phyloP scores from a whole-genome alignment of 1,284 basidiomycete genomes.

The Fistulina hepatica region DNA sequence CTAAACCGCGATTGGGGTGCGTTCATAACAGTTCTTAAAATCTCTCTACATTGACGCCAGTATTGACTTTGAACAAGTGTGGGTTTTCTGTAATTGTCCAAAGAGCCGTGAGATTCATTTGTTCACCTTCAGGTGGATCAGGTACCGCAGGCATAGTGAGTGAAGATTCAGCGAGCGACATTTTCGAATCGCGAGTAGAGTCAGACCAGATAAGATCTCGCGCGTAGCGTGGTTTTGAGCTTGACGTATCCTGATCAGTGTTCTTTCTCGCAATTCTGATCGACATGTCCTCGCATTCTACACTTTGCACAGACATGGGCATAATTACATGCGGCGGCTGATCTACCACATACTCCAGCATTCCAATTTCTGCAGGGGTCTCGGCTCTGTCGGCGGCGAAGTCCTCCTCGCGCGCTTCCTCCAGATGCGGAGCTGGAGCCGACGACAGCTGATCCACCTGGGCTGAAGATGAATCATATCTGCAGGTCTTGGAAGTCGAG shows the following conservation, averaged over 20 bases:
- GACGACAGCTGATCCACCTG: too few relatives aligned
- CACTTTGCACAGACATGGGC: slow-evolving; percentile 14
- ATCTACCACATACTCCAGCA: not conserved
- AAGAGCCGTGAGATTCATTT: slow-evolving; percentile 10
- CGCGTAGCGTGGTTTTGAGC: slow-evolving; percentile 11
- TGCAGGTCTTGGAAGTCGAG: slow-evolving; percentile 8
- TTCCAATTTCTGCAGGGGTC: not conserved
- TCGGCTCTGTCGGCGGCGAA: too few relatives aligned
- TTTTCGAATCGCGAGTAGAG: too few relatives aligned
- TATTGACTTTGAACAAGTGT: slow-evolving; percentile 25
- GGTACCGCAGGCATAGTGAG: slow-evolving; percentile 15
- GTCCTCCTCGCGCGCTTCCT: too few relatives aligned
- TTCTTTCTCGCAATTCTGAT: too few relatives aligned
- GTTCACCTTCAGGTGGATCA: slow-evolving; percentile 8
- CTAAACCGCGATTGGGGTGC: slow-evolving; percentile 28
- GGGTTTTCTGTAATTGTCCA: slow-evolving; percentile 18
- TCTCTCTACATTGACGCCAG: slow-evolving; percentile 24
- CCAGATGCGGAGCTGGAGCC: too few relatives aligned
- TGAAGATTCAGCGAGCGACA: too few relatives aligned
- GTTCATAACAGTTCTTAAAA: slow-evolving; percentile 20
- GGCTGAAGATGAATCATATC: too few relatives aligned
- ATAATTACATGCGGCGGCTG: slow-evolving; percentile 8
- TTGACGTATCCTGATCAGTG: too few relatives aligned
- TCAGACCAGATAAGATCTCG: slow-evolving; percentile 12
- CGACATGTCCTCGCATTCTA: too few relatives aligned